Conservation (phyloP, 164 flowering plant genomes). For the Vitis cinerea region DNA sequence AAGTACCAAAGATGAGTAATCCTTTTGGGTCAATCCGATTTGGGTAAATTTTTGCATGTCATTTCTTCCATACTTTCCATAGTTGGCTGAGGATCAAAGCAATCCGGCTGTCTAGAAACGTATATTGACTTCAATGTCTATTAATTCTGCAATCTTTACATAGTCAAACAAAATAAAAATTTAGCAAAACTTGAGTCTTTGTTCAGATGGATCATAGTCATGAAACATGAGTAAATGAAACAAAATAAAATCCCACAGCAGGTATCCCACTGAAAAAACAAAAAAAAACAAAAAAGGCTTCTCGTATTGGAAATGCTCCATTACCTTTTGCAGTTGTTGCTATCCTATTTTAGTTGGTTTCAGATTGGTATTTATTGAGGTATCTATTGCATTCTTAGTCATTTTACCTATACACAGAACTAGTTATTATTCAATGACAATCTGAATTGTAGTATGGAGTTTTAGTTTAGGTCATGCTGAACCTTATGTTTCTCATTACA, state of each 20-base stretch:
- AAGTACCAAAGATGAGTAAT: background rate
- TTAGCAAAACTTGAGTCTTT: too few relatives aligned
- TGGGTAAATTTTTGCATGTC: too few relatives aligned
- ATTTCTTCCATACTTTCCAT: too few relatives aligned
- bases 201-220: too few relatives aligned
- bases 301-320: background rate
- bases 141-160: background rate
- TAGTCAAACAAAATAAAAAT: background rate
- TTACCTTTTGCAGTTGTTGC: background rate
- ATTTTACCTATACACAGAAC: too few relatives aligned
- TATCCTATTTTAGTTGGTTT: background rate
- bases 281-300: background rate
- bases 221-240: too few relatives aligned
- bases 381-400: too few relatives aligned
- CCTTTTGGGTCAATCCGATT: background rate
- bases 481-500: background rate
- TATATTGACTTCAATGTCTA: background rate
- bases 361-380: background rate
- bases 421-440: background rate
- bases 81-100: background rate
- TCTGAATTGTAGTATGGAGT: background rate
- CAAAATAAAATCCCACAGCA: too few relatives aligned
- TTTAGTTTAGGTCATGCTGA: background rate
- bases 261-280: background rate
- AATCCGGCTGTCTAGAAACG: background rate